Evolutionary conservation across 257 asterid genomes (phyloP), one percentile per base, ranked within the genome.

Genomic region (Linderniella brevidens): DNA sequence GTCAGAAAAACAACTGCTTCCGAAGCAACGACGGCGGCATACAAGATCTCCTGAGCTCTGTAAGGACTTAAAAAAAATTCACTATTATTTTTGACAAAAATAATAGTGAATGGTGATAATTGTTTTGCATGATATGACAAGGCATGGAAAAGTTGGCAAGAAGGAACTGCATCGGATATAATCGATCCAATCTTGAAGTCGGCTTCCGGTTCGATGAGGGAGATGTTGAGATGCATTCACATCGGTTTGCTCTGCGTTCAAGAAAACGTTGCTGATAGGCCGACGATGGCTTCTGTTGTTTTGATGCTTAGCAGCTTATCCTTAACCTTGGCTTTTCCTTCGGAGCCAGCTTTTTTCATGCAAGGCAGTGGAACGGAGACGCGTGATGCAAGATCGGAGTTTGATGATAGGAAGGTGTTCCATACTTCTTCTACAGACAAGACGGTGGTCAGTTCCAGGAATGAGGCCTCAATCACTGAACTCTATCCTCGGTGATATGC

Each of bases 41-140:
- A 11, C 66, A 56, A 5, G 56, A 65, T 54, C 62, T 70, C 48
- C 52, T 62, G 20, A 61, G 59, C 32, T 50, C 14, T 18, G 82
- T 67, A 69, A 73, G 75, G 52, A 25, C 32, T 8, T 20, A 25
- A 44, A 39, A 10, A 37, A 6, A 6, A 37, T 37, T 6, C 11
- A 37, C 8, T 6, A 6, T 6, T 6, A 37, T 37, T 6, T 11
- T 8, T 6, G 8, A 6, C 11, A 11, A 8, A 6, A 8, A 6
- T 15, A 9, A 15, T 16, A 4, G 11, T 6, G 8, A n/a, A n/a
- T n/a, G n/a, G n/a, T n/a, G n/a, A n/a, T n/a, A n/a, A n/a, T n/a
- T n/a, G n/a, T n/a, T n/a, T n/a, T n/a, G n/a, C n/a, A n/a, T n/a
- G n/a, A n/a, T n/a, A n/a, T n/a, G n/a, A n/a, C 10, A n/a, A 50